Evolutionary conservation across 352 stramenopile species (phyloP), one percentile per base, ranked within the genome.

Genomic region (Pilasporangium apinafurcum): DNA sequence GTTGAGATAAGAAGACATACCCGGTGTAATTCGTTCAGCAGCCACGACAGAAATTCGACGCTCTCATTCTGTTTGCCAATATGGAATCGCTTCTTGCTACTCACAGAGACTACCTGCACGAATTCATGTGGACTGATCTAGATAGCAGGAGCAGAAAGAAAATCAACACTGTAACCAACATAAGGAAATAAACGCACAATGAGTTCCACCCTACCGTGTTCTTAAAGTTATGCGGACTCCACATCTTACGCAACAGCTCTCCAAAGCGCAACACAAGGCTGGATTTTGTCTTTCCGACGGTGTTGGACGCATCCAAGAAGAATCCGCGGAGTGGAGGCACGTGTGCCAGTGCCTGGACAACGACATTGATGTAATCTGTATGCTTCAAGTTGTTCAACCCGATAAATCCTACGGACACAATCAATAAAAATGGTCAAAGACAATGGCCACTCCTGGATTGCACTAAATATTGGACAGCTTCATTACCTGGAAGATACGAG

Each of bases 201-300:
- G 12, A 45, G 38, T 27, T 37, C 2, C 16, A 22, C 12, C 20
- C 68, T n/a, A 99, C 91, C 53, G 86, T 95, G 51, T 91, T 96
- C 72, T 99, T 99, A 63, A 99, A 98, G 47, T 98, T 97, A 61
- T 97, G 81, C 5, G 92, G 74, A 34, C 83, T 98, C 97, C 97
- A 99, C 52, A 99, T 93, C 64, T 98, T 98, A 7, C 96, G 78
- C 25, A 99, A 69, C 16, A 99, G 68, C 55, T 98, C 90, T 20
- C 94, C 94, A 65, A 99, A 99, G 32, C 72, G 79, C 49, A 96
- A 52, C 21, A 97, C 86, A 5, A 98, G 62, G 33, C 68, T 68
- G 21, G 74, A 95, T 62, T 79, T 92, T 73, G 68, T 65, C 48
- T 75, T 78, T 25, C 48, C 40, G 29, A 73, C 62, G 21, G 59